Percentiles rank a stretch among this genome's conserved stretches.
Conservation (phyloP, 768 basidiomycete genomes). For the Leccinum pellstonianum region DNA sequence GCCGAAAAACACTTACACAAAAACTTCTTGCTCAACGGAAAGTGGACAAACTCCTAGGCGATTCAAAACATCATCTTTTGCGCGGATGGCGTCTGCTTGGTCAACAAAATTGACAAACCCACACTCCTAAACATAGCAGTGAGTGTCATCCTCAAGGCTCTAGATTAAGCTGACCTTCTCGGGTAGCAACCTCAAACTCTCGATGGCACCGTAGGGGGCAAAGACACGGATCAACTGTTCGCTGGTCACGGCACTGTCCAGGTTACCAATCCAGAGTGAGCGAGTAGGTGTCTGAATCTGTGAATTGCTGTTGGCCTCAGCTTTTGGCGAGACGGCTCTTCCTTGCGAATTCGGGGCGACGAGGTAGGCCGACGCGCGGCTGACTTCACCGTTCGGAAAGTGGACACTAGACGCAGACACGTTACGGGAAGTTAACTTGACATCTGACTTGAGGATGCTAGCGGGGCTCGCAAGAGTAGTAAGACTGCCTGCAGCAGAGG, state of each 20-base stretch:
- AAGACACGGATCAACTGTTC: constrained; percentile 96
- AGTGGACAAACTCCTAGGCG: constrained; percentile 55
- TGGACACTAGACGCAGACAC: constrained; percentile 54
- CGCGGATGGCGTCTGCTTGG: constrained; percentile 91
- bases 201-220: constrained; percentile 95
- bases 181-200: constrained; percentile 89
- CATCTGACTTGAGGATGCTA: constrained; percentile 59
- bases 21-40: constrained; percentile 46
- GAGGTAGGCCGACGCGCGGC: constrained; percentile 65
- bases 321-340: constrained; percentile 81
- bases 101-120: constrained; percentile 99
- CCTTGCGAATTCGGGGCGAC: constrained; percentile 66
- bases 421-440: constrained; percentile 48
- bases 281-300: constrained; percentile 93
- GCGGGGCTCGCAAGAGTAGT: constrained; percentile 29
- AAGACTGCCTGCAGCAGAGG: constrained; percentile 35
- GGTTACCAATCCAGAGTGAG: constrained; percentile 97
- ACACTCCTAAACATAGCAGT: constrained; percentile 68
- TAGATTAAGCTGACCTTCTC: constrained; percentile 71
- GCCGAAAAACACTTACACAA: constrained; percentile 52
- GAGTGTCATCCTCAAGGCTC: constrained; percentile 12
- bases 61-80: constrained; percentile 97
- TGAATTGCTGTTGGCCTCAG: constrained; percentile 58
- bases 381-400: constrained; percentile 63
- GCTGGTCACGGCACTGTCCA: constrained; percentile 91